These are phyloP conservation scores for Macadamia integrifolia DNA, from an alignment of 164 flowering plant genomes.

Conservation along the genomic window DNA sequence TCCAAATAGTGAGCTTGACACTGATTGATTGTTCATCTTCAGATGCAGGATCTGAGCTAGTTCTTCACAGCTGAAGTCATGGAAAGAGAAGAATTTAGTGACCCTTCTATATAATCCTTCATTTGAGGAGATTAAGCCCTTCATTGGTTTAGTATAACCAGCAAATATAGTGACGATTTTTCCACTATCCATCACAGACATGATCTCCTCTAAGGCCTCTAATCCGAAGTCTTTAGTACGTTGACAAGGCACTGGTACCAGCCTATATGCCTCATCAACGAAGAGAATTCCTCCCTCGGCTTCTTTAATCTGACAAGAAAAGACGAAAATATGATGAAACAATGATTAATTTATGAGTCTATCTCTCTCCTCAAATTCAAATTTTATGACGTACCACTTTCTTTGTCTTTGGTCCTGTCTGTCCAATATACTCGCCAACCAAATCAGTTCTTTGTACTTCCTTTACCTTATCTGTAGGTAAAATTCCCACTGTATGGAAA, in stretches of 20 bases:
- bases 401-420: conserved; percentile 96
- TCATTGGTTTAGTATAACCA: conserved; percentile 92
- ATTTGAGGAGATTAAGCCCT: conserved; percentile 74
- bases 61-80: conserved; percentile 63
- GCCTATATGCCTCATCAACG: conserved; percentile 93
- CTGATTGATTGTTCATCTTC: conserved; percentile 69
- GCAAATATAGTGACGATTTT: conserved; percentile 89
- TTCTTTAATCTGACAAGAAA: conserved; percentile 63
- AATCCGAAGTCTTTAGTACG: conserved; percentile 86
- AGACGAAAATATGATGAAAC: too few relatives aligned
- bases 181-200: conserved; percentile 98
- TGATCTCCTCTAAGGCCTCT: conserved; percentile 97
- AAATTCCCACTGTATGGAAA: conserved; percentile 87
- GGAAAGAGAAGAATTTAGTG: conserved; percentile 83
- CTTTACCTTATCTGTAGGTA: conserved; percentile 88
- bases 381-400: conserved; percentile 49
- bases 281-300: conserved; percentile 98
- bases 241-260: conserved; percentile 65
- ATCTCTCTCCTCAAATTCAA: neutral
- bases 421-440: conserved; percentile 98
- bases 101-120: conserved; percentile 96
- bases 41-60: conserved; percentile 68
- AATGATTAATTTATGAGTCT: too few relatives aligned
- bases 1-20: conserved; percentile 59
- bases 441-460: conserved; percentile 97